These are phyloP conservation scores for Tuber brumale DNA, from an alignment of 495 filamentous ascomycete genomes.

Conservation along the genomic window DNA sequence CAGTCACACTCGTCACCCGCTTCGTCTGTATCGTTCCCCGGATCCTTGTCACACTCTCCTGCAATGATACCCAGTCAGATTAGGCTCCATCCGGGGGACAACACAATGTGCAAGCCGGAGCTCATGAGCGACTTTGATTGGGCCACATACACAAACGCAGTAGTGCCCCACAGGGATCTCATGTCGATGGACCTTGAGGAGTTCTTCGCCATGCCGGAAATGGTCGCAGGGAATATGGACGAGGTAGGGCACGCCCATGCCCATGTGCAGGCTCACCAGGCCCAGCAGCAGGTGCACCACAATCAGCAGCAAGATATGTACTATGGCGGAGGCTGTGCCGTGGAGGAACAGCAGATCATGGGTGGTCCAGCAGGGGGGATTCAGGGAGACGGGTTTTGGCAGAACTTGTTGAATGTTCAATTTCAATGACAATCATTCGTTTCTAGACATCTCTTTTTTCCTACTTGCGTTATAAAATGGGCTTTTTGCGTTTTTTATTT, in stretches of 20 bases:
- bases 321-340: constrained; percentile 19
- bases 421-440: constrained; percentile 23
- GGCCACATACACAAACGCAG: constrained; percentile 32
- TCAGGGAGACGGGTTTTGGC: constrained; percentile 35
- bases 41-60: constrained; percentile 24
- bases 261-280: constrained; percentile 18
- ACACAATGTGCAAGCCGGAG: constrained; percentile 25
- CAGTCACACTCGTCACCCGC: constrained; percentile 24
- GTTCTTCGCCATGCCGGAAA: constrained; percentile 31
- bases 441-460: background rate
- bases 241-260: constrained; percentile 9
- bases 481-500: background rate
- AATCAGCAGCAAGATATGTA: constrained; percentile 21
- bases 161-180: constrained; percentile 31
- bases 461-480: background rate
- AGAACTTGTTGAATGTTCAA: constrained; percentile 41
- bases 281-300: constrained; percentile 14
- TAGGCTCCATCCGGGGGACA: constrained; percentile 12
- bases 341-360: constrained; percentile 33
- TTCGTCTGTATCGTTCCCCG: constrained; percentile 23
- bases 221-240: constrained; percentile 13
- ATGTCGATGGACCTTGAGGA: constrained; percentile 37
- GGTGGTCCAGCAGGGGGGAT: constrained; percentile 11
- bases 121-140: constrained; percentile 36
- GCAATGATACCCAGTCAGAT: constrained; percentile 14